These are phyloP conservation scores for Myriosclerotinia scirpicola DNA, from an alignment of 2,329 filamentous ascomycete species.

Conservation along the genomic window DNA sequence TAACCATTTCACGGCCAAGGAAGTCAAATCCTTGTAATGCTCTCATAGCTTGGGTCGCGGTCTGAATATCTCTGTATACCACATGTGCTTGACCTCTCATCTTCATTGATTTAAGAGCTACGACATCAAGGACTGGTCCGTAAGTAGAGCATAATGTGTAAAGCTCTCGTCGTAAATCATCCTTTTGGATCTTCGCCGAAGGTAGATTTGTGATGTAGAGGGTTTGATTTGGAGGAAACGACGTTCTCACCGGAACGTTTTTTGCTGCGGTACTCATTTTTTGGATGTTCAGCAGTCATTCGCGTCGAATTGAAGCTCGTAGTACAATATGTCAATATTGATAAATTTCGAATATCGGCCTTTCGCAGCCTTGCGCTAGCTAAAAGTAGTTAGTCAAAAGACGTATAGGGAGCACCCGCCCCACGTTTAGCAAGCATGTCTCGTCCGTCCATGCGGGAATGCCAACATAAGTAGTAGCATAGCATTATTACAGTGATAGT, in stretches of 20 bases:
- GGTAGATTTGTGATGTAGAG: slow-evolving; percentile 86
- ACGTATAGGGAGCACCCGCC: slow-evolving; percentile 8
- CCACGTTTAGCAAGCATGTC: slow-evolving; percentile 20
- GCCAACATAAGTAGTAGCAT: slow-evolving; percentile 20
- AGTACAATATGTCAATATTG: slow-evolving; percentile 1
- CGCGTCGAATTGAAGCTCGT: slow-evolving; percentile 10
- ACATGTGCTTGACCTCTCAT: slow-evolving; percentile 97
- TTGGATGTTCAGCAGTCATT: neutral
- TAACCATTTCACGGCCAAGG: slow-evolving; percentile 79
- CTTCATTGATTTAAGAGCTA: slow-evolving; percentile 82
- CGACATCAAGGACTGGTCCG: slow-evolving; percentile 86
- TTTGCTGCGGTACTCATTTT: slow-evolving; percentile 18
- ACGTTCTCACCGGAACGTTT: slow-evolving; percentile 5
- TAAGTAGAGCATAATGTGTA: slow-evolving; percentile 96
- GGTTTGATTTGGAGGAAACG: slow-evolving; percentile 69
- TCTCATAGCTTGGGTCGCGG: slow-evolving; percentile 92
- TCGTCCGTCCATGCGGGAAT: slow-evolving; percentile 17
- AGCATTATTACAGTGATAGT: slow-evolving; percentile 64
- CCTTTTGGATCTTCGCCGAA: slow-evolving; percentile 85
- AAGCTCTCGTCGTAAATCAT: slow-evolving; percentile 79
- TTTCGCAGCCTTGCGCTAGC: slow-evolving; percentile 23
- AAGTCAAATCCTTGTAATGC: slow-evolving; percentile 83
- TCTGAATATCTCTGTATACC: slow-evolving; percentile 83
- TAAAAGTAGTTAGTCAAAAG: slow-evolving; percentile 10
- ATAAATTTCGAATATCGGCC: slow-evolving; percentile 17